Percentiles rank a stretch among this genome's conserved stretches.
phyloP scores from a whole-genome alignment of 2,329 filamentous ascomycete species.

The Phoma sp. region DNA sequence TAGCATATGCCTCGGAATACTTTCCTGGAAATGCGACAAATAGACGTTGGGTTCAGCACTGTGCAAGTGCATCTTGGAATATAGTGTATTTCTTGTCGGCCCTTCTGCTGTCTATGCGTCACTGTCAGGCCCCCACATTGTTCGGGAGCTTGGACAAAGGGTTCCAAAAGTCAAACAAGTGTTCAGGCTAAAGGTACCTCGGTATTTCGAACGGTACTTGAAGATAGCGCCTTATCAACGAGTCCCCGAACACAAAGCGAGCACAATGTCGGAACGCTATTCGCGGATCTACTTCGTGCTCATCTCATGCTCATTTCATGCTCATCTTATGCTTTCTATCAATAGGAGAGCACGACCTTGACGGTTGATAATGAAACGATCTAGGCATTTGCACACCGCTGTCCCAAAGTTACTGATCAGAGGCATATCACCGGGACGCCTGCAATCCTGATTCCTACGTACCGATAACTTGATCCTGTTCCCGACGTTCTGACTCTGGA shows the following conservation, averaged over 20 bases:
- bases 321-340: no score
- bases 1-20: slow-evolving; percentile 10
- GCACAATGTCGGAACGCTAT: no score
- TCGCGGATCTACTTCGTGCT: no score
- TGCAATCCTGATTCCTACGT: slow-evolving; percentile 8
- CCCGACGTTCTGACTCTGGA: neutral
- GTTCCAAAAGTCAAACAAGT: slow-evolving; percentile 4
- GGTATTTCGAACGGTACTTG: neutral
- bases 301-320: no score
- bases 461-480: neutral
- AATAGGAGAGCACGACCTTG: neutral
- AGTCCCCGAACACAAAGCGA: neutral
- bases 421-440: slow-evolving; percentile 5
- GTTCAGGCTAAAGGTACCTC: slow-evolving; percentile 12
- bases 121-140: slow-evolving; percentile 6
- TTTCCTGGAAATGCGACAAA: slow-evolving; percentile 2
- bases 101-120: slow-evolving; percentile 3
- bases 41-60: neutral
- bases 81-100: slow-evolving; percentile 4
- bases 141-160: slow-evolving; percentile 10
- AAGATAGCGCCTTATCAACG: neutral
- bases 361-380: neutral
- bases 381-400: neutral
- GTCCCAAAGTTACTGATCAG: slow-evolving; percentile 1
- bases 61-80: slow-evolving; percentile 4